Evolutionary conservation across 257 asterid genomes (phyloP), one percentile per base, ranked within the genome.

Genomic region (Pogostemon cablin): DNA sequence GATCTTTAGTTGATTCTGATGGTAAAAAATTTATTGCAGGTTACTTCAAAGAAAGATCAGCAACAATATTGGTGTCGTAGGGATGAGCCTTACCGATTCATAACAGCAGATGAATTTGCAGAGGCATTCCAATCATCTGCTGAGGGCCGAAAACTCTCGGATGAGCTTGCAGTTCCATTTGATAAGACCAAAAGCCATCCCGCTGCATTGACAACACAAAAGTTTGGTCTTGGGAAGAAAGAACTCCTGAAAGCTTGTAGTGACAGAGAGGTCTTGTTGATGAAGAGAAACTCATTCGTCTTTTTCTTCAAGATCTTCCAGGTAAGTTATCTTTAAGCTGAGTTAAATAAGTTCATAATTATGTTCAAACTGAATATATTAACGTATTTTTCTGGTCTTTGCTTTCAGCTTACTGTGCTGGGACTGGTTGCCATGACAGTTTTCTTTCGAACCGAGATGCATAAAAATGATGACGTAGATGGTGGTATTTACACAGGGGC

Each of bases 21-120:
- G 38, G 53, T 50, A 44, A 4, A 68, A 58, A 40, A 35, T 6
- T n/a, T n/a, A 48, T 53, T 72, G 64, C 76, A 88, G 95, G 90
- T 88, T 52, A 88, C 96, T 0, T 88, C 96, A 8, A 85, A 79
- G 85, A 88, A 88, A 75, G 96, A 88, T 49, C 96, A 88, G 48
- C 63, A 74, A 53, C 96, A 88, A 62, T 88, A 88, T 70, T 88
- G 93, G 96, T 77, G 78, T 7, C 63, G 59, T 3, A 76, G 55
- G 53, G 84, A 83, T 50, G 85, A 83, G 76, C 86, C 96, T 7
- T 86, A 86, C 83, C 73, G 75, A 2, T 86, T 81, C 62, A 3
- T 86, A 37, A 3, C 87, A n/a, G 80, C 71, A 9, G 32, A 43
- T 15, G 88, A 84, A 37, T 88, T 88, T 32, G 82, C 82, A 0